A percentile compares a stretch with the other conserved stretches of the same genome.
Evolutionary conservation across 2,329 filamentous ascomycete genomes (phyloP).

Genomic region (Talaromyces islandicus): DNA sequence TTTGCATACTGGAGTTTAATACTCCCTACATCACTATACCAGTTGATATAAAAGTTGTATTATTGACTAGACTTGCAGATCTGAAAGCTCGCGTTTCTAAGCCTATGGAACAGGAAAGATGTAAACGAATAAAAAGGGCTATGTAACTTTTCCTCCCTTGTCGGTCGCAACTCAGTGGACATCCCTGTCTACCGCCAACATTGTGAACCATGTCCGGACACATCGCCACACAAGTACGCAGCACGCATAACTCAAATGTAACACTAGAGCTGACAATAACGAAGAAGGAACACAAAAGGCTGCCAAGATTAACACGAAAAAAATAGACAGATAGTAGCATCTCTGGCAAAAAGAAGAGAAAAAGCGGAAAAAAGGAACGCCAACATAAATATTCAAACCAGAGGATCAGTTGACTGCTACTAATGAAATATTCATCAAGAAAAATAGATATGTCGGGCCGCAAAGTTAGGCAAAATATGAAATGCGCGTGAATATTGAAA

Average conservation of each 20-base stretch:
- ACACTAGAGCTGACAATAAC: background rate
- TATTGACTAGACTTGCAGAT: background rate
- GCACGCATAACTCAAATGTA: background rate
- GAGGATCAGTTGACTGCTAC: slow-evolving; percentile 3
- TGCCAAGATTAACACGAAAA: slow-evolving; percentile 13
- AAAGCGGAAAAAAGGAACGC: slow-evolving; percentile 11
- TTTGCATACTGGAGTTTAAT: too few species aligned
- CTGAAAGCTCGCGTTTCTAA: background rate
- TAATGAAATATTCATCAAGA: slow-evolving; percentile 10
- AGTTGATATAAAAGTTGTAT: background rate
- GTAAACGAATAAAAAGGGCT: background rate
- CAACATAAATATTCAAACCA: slow-evolving; percentile 13
- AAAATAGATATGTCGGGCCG: slow-evolving; percentile 3
- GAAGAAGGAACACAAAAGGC: slow-evolving; percentile 5
- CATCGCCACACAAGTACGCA: background rate
- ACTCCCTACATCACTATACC: too few species aligned
- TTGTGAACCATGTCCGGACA: background rate
- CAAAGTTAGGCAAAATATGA: background rate
- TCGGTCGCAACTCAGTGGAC: background rate
- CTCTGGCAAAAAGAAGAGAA: slow-evolving; percentile 17
- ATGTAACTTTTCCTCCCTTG: background rate
- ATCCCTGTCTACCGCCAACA: background rate
- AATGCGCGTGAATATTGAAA: background rate
- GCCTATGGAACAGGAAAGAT: slow-evolving; percentile 2
- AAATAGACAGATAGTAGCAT: slow-evolving; percentile 7